These are phyloP conservation scores for Fusarium sp. DNA, from an alignment of 2,329 filamentous ascomycete genomes.

Conservation along the genomic window DNA sequence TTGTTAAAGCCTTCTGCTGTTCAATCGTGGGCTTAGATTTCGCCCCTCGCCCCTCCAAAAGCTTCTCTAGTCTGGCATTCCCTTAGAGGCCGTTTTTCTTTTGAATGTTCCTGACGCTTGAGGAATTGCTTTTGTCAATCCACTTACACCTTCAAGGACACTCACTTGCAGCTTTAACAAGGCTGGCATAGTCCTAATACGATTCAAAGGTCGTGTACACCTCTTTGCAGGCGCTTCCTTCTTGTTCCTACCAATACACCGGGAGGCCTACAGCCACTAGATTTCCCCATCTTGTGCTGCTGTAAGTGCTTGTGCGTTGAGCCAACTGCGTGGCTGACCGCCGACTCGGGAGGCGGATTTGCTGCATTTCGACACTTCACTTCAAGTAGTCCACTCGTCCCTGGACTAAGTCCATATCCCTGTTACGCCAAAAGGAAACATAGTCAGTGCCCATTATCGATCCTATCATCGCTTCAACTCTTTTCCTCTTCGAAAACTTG, in stretches of 20 bases:
- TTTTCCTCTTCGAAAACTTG: slow-evolving; percentile 17
- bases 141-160: slow-evolving; percentile 17
- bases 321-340: slow-evolving; percentile 27
- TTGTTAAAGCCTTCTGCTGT: slow-evolving; percentile 37
- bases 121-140: slow-evolving; percentile 26
- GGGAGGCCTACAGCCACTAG: background rate
- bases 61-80: slow-evolving; percentile 26
- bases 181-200: slow-evolving; percentile 4
- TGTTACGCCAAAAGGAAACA: slow-evolving; percentile 38
- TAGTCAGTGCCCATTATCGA: slow-evolving; percentile 16
- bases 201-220: background rate
- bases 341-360: slow-evolving; percentile 16
- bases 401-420: slow-evolving; percentile 34
- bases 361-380: slow-evolving; percentile 20
- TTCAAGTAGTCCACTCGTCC: slow-evolving; percentile 11
- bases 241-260: background rate
- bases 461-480: slow-evolving; percentile 20
- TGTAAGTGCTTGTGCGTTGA: slow-evolving; percentile 16
- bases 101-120: slow-evolving; percentile 26
- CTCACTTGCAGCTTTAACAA: slow-evolving; percentile 20
- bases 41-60: slow-evolving; percentile 34
- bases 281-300: background rate
- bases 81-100: slow-evolving; percentile 28
- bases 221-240: slow-evolving; percentile 1
- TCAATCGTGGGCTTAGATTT: slow-evolving; percentile 30